Base-by-base conservation (phyloP, 2,329 filamentous ascomycete species). In the Claviceps paspali region DNA sequence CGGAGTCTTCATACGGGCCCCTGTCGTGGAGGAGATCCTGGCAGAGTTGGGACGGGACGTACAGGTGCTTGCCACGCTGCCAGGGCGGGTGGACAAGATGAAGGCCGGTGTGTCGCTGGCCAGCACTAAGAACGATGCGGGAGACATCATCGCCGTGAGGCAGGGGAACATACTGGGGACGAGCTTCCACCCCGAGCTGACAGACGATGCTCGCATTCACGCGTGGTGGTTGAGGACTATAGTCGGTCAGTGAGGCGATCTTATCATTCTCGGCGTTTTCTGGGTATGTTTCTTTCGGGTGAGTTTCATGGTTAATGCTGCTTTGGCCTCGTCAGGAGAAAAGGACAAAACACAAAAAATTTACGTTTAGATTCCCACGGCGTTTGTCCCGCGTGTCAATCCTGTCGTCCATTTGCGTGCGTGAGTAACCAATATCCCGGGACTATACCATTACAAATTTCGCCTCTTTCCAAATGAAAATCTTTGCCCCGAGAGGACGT, bases 121-220 rank as follows among this genome's bases (percentile, higher is more conserved):
- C 19, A 51, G 53, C 28, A 52, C 48, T 3, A 59, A 55, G 38
- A 52, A 57, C n/a, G 60, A 60, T 30, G 70, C 66, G 3, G 73
- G 79, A 2, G 82, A 93, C 47, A 88, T 96, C 36, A 77, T 96
- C 35, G 88, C 88, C 0, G 84, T 96, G 24, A 70, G 73, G 45
- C 87, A 96, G 60, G 84, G 81, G 1, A 95, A 95, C 57, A 80
- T 94, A 0, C 81, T 96, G 49, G 91, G 86, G 4, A 95, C 82
- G 3, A 95, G 87, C 51, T 98, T 96, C 53, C 91, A 96, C 50
- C 91, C 91, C 0, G 91, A 98, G 58, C 58, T 98, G 56, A 96
- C 88, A 0, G 73, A 76, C 6, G 91, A 98, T 61, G 65, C 77
- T 39, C 72, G 91, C 39, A 92, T 96, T 51, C 91, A 98, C 58